Percentiles rank a stretch among this genome's conserved stretches.
phyloP scores from a whole-genome alignment of 2,329 filamentous ascomycete genomes.

The Ophiocordyceps polyrhachis-furcata region DNA sequence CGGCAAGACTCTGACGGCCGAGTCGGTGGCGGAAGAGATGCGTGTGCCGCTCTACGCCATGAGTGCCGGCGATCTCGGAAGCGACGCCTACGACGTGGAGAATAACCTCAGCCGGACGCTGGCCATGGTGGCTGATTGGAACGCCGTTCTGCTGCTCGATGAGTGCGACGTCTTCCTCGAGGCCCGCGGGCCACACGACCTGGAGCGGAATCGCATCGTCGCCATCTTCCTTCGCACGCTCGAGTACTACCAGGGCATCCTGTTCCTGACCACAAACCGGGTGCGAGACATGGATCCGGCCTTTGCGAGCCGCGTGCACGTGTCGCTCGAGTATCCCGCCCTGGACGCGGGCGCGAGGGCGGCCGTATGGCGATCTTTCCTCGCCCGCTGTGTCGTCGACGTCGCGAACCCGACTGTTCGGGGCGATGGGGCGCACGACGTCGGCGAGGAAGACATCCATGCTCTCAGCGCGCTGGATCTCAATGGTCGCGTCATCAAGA shows the following conservation, averaged over 20 bases:
- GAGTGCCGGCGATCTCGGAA: conserved; percentile 51
- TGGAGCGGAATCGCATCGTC: conserved; percentile 15
- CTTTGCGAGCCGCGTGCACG: conserved; percentile 28
- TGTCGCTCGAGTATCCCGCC: conserved; percentile 26
- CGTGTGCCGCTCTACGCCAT: conserved; percentile 30
- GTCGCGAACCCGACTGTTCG: conserved; percentile 3
- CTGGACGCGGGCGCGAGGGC: conserved; percentile 18
- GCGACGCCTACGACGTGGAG: conserved; percentile 45
- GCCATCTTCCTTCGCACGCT: conserved; percentile 23
- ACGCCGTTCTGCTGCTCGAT: conserved; percentile 18
- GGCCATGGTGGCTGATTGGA: conserved; percentile 44
- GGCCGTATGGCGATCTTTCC: conserved; percentile 21
- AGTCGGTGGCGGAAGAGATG: conserved; percentile 29
- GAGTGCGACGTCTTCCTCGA: conserved; percentile 25
- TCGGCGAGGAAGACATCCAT: conserved; percentile 12
- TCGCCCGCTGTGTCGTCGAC: conserved; percentile 8
- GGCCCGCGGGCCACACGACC: conserved; percentile 15
- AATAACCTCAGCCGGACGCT: conserved; percentile 31
- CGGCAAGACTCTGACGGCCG: conserved; percentile 30
- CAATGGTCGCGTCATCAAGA: conserved; percentile 34
- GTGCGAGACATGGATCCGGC: conserved; percentile 25
- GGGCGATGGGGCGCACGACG: conserved; percentile 12
- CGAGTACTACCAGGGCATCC: conserved; percentile 28
- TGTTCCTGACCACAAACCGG: conserved; percentile 31
- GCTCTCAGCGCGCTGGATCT: conserved; percentile 20